Evolutionary conservation across 2,329 filamentous ascomycete genomes (phyloP).

Genomic region (Epichloe coenophiala): DNA sequence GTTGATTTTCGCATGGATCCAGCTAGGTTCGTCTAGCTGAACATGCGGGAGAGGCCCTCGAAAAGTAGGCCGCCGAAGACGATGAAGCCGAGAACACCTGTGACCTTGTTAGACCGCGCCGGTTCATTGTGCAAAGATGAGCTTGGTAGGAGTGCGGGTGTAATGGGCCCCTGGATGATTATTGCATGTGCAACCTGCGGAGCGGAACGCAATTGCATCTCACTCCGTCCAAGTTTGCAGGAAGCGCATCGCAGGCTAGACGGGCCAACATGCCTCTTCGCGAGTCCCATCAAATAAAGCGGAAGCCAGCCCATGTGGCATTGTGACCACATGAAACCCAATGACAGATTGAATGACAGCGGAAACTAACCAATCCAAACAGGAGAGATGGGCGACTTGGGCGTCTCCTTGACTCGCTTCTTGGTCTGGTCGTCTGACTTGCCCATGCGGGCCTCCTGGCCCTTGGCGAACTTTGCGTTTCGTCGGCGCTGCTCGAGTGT

Average conservation of each 20-base stretch:
- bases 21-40: constrained; percentile 16
- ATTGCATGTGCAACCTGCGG: neutral
- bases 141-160: neutral
- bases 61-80: constrained; percentile 48
- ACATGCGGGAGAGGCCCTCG: constrained; percentile 42
- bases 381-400: constrained; percentile 50
- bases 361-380: constrained; percentile 45
- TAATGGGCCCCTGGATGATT: too few relatives aligned
- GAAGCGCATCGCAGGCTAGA: neutral
- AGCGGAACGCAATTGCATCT: neutral
- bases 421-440: constrained; percentile 54
- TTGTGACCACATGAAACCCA: neutral
- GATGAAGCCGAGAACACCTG: constrained; percentile 45
- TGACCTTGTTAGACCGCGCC: neutral
- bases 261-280: too few relatives aligned
- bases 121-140: neutral
- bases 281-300: too few relatives aligned
- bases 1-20: neutral
- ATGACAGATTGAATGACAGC: neutral
- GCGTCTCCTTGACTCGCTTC: constrained; percentile 40
- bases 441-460: constrained; percentile 61
- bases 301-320: too few relatives aligned
- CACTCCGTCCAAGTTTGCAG: neutral
- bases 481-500: constrained; percentile 71
- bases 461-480: constrained; percentile 65